Evolutionary conservation across 148 eudicot genomes (phyloP).

Genomic region (Agrostemma githago): DNA sequence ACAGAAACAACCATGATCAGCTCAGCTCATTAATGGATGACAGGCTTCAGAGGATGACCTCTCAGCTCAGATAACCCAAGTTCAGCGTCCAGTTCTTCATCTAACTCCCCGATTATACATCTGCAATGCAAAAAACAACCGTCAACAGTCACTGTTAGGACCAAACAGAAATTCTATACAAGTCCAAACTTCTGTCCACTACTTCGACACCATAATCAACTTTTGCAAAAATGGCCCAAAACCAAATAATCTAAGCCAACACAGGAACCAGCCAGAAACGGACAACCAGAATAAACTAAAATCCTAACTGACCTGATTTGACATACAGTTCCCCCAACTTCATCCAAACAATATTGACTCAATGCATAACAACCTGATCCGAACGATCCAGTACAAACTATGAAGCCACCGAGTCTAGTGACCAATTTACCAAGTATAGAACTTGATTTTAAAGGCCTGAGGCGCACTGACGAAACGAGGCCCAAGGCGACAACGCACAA

Average conservation of each 20-base stretch:
- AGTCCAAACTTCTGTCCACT: neutral
- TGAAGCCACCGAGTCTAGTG: neutral
- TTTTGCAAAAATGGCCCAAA: neutral
- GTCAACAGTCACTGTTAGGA: neutral
- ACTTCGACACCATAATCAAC: neutral
- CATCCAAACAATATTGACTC: neutral
- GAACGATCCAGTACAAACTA: too few relatives aligned
- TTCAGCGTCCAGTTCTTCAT: constrained; percentile 77
- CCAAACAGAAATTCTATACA: neutral
- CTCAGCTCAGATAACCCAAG: constrained; percentile 62
- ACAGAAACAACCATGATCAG: neutral
- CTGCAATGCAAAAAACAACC: constrained; percentile 31
- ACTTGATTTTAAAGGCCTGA: too few relatives aligned
- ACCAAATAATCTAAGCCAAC: neutral
- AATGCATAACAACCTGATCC: neutral
- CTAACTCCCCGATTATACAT: constrained; percentile 85
- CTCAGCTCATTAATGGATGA: constrained; percentile 48
- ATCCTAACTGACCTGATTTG: neutral
- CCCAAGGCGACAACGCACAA: too few relatives aligned
- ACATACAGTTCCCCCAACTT: neutral
- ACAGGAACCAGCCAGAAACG: neutral
- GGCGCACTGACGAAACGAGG: too few relatives aligned
- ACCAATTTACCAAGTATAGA: neutral
- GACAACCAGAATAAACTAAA: neutral
- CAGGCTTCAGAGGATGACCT: constrained; percentile 81